Base-by-base conservation (phyloP, 2,329 filamentous ascomycete species). In the Scorias spongiosa region DNA sequence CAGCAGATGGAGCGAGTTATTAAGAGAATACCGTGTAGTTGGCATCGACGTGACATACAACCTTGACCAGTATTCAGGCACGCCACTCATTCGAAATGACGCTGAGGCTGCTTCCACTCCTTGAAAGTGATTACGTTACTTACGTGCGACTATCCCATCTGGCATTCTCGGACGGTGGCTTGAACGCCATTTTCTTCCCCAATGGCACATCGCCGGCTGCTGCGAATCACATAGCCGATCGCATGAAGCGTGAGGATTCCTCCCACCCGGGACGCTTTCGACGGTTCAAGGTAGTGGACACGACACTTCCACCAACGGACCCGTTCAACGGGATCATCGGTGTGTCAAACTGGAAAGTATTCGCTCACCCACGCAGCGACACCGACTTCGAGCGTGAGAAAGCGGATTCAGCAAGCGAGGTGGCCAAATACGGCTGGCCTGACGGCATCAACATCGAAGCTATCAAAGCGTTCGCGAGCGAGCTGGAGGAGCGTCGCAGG, bases 341-440 rank as follows among this genome's bases (percentile, higher is more conserved):
- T n/a, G 46, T 53, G n/a, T 50, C 56, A 12, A 49, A 53, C 1
- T 63, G 60, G 60, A 49, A 50, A 20, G 42, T 62, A 26, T 54
- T 57, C 44, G 46, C 51, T 2, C 40, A 42, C 2, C 45, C 49
- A n/a, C 48, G 57, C 14, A 54, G 40, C 2, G 48, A 58, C 4
- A 53, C 48, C 7, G 54, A 61, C 14, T 34, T 57, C 2, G 45
- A 55, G 17, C 42, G 40, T 3, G 57, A 55, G 11, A 42, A 53
- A 2, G 51, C 50, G 5, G 20, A 29, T 1, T 12, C 30, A 11
- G 5, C 7, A 10, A 29, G 12, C 10, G 51, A 54, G 10, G 46
- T 40, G 8, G 40, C 51, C 5, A 47, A 46, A 10, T 28, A 39
- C 18, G 50, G 48, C 3, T 8, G 38, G 2, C 51, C 54, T 2